Base-by-base conservation (phyloP, 768 basidiomycete genomes). In the Boletus speciosus region DNA sequence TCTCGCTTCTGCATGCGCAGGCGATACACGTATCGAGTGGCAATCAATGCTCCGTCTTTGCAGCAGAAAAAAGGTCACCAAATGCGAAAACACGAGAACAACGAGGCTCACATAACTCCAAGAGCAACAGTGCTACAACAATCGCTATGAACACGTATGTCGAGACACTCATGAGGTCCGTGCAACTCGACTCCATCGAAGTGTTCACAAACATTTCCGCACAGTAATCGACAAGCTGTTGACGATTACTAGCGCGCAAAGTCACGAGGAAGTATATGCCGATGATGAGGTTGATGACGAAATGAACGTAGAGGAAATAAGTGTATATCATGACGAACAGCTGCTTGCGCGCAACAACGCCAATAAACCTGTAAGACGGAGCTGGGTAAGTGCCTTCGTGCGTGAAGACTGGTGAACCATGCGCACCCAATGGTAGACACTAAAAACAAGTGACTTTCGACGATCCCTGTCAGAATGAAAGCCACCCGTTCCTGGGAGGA, bases 321-420 rank as follows among this genome's bases (percentile, higher is more conserved):
- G 79, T 71, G 61, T 84, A 85, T 45, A 76, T 74, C 61, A 75
- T 76, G 46, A 83, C 74, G 61, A 88, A 83, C 2, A 73, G 61
- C 68, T 82, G 83, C 61, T 86, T 86, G 62, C 80, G 79, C 38
- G 81, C 79, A 50, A 85, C 73, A 1, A 77, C 78, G n/a, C 86
- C 86, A 32, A 84, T 74, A 49, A 88, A 78, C 19, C 85, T 87
- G 62, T 40, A 39, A 32, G 37, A 55, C 49, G 12, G 38, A 11
- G 41, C 27, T 36, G 45, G 52, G 31, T 53, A 12, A 56, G 51
- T 19, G 43, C 8, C 15, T 23, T 40, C 11, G 43, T 21, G 44
- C 6, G 6, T 15, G n/a, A 11, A 47, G 21, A 47, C 23, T n/a
- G 11, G 41, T 10, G 21, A 31, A 12, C 34, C 38, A 25, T 31